phyloP scores from a whole-genome alignment of 2,329 filamentous ascomycete species.

The Sporothrix globosa region DNA sequence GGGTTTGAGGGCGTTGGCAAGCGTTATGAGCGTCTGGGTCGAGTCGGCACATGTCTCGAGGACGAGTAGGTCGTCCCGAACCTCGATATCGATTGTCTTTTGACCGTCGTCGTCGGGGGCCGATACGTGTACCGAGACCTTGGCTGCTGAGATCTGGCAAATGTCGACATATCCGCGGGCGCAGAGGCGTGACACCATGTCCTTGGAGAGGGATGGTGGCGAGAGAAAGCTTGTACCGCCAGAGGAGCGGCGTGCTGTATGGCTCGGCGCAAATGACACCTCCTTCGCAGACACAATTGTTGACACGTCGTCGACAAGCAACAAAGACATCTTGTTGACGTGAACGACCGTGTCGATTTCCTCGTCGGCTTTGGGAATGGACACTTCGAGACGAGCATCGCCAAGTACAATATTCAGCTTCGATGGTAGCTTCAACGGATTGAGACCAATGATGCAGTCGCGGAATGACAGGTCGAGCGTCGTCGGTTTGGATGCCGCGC shows the following conservation, averaged over 20 bases:
- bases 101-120: slow-evolving; percentile 56
- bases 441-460: slow-evolving; percentile 82
- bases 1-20: slow-evolving; percentile 79
- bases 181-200: slow-evolving; percentile 61
- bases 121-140: slow-evolving; percentile 64
- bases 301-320: slow-evolving; percentile 76
- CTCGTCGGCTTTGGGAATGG: slow-evolving; percentile 63
- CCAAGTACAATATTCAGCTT: slow-evolving; percentile 80
- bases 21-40: slow-evolving; percentile 82
- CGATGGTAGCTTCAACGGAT: slow-evolving; percentile 73
- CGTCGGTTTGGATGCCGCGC: slow-evolving; percentile 56
- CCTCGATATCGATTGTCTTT: slow-evolving; percentile 74
- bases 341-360: slow-evolving; percentile 67
- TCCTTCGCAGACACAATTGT: slow-evolving; percentile 45
- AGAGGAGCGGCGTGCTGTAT: slow-evolving; percentile 28
- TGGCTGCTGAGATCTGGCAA: slow-evolving; percentile 83
- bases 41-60: slow-evolving; percentile 97
- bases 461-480: slow-evolving; percentile 74
- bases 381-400: slow-evolving; percentile 71
- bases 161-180: slow-evolving; percentile 80
- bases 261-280: slow-evolving; percentile 46
- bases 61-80: slow-evolving; percentile 84
- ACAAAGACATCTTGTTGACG: slow-evolving; percentile 77
- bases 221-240: slow-evolving; percentile 35
- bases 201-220: slow-evolving; percentile 46